These are phyloP conservation scores for Graphiopsis chlorocephala DNA, from an alignment of 2,329 filamentous ascomycete genomes.

Conservation along the genomic window DNA sequence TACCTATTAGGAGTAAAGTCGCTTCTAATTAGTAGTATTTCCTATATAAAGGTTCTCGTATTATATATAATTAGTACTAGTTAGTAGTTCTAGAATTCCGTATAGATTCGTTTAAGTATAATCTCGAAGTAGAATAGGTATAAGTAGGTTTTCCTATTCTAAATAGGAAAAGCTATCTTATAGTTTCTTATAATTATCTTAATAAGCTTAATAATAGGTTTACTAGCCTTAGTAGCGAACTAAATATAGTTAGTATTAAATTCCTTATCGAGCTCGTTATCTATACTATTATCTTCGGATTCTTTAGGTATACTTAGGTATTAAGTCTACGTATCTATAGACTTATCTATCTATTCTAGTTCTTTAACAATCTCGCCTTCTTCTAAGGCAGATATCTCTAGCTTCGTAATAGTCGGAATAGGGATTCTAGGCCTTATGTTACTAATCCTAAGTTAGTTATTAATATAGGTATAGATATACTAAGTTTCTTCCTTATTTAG, in stretches of 20 bases:
- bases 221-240: not conserved
- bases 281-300: not conserved
- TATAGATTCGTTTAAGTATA: constrained; percentile 7
- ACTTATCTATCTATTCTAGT: too few species aligned
- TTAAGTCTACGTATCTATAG: too few species aligned
- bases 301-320: too few species aligned
- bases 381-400: constrained; percentile 8
- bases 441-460: not conserved
- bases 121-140: constrained; percentile 14
- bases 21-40: constrained; percentile 17
- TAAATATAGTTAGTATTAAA: not conserved
- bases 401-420: too few species aligned
- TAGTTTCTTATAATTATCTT: not conserved
- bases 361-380: constrained; percentile 13
- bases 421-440: too few species aligned
- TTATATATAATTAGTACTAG: not conserved
- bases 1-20: constrained; percentile 13
- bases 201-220: not conserved
- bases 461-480: too few species aligned
- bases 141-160: not conserved
- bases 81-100: constrained; percentile 18
- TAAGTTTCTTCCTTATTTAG: not conserved
- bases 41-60: constrained; percentile 1
- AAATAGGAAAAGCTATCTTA: not conserved
- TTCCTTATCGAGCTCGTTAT: not conserved